Conservation (phyloP, 176 grass and related monocot species). For the Lolium multiflorum region DNA sequence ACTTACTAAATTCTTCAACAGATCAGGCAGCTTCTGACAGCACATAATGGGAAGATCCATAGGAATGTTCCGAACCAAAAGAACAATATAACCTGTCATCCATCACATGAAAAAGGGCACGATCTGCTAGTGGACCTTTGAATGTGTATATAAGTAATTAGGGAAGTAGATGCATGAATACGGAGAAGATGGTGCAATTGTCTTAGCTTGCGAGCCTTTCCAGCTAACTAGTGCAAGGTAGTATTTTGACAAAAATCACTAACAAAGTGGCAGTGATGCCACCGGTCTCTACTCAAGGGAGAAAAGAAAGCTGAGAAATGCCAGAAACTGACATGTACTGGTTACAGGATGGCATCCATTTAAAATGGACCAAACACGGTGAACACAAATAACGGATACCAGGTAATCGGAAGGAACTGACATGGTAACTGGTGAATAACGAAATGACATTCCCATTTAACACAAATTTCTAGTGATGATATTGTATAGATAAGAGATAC, state of each 20-base stretch:
- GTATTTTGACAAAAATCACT: neutral
- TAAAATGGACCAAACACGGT: neutral
- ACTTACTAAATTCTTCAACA: constrained; percentile 44
- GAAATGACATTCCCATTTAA: neutral
- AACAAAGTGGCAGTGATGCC: neutral
- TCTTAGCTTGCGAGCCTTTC: neutral
- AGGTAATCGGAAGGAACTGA: neutral
- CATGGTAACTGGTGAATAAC: neutral
- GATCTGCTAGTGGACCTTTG: constrained; percentile 21
- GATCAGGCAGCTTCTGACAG: constrained; percentile 26
- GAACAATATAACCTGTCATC: constrained; percentile 39
- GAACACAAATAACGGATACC: neutral
- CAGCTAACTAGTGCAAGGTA: neutral
- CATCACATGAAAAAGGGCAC: constrained; percentile 30
- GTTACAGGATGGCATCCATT: neutral
- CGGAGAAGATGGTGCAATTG: constrained; percentile 14
- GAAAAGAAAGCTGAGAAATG: neutral
- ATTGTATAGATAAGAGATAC: neutral
- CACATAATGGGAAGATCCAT: constrained; percentile 64
- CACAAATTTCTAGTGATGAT: neutral
- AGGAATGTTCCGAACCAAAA: constrained; percentile 50
- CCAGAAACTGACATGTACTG: neutral
- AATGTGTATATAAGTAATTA: constrained; percentile 23
- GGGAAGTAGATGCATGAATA: constrained; percentile 26
- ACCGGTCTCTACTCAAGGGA: neutral